These are phyloP conservation scores for Sphagnurus paluster DNA, from an alignment of 1,284 basidiomycete species.

Conservation along the genomic window DNA sequence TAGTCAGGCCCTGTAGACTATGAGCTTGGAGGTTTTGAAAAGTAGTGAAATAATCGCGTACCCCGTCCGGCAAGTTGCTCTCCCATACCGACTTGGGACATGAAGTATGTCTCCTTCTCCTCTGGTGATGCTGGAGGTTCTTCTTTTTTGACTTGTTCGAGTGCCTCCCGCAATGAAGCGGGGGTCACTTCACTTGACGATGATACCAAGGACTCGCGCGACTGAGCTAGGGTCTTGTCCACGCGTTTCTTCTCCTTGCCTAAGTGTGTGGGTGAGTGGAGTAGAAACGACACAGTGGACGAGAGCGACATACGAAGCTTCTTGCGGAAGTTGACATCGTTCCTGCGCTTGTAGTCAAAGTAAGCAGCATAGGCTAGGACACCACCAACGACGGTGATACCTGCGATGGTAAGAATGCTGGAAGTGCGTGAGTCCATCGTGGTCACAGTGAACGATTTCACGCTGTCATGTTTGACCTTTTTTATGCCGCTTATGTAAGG, in stretches of 20 bases:
- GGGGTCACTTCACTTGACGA: constrained; percentile 34
- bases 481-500: constrained; percentile 25
- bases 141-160: constrained; percentile 67
- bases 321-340: constrained; percentile 87
- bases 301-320: constrained; percentile 69
- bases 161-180: constrained; percentile 58
- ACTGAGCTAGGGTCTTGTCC: constrained; percentile 73
- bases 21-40: neutral
- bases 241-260: constrained; percentile 91
- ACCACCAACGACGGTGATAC: constrained; percentile 66
- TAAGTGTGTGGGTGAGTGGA: constrained; percentile 34
- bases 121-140: constrained; percentile 66
- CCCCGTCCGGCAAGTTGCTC: constrained; percentile 85
- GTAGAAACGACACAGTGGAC: constrained; percentile 10
- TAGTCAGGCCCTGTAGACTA: constrained; percentile 64
- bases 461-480: constrained; percentile 10
- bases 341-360: constrained; percentile 94
- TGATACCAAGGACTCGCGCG: constrained; percentile 43
- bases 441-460: constrained; percentile 15
- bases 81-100: constrained; percentile 85
- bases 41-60: constrained; percentile 26
- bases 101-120: constrained; percentile 87
- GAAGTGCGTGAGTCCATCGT: constrained; percentile 45
- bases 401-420: constrained; percentile 60
- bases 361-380: constrained; percentile 83